These are phyloP conservation scores for Gorgonomyces haynaldii DNA, from an alignment of 192 early-diverging fungal genomes.

Conservation along the genomic window DNA sequence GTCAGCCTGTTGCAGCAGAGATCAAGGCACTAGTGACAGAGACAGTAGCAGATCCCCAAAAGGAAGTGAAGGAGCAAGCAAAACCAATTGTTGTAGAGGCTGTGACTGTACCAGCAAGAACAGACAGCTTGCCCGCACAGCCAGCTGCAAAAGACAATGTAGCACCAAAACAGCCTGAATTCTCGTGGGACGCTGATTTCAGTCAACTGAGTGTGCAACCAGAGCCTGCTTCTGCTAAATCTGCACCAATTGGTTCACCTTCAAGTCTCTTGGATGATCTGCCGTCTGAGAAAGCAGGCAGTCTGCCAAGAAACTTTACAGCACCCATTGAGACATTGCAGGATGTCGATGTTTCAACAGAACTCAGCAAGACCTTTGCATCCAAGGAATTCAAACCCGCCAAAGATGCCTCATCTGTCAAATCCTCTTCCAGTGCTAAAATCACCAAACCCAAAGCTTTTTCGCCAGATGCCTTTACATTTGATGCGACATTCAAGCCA, in stretches of 20 bases:
- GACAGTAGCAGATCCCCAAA: background rate
- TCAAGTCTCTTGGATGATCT: background rate
- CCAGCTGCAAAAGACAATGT: background rate
- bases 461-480: background rate
- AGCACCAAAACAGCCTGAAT: background rate
- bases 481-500: background rate
- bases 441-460: background rate
- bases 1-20: background rate
- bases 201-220: too few relatives aligned
- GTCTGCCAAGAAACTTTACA: background rate
- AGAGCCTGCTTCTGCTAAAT: background rate
- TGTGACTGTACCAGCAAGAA: background rate
- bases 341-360: background rate
- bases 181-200: too few relatives aligned
- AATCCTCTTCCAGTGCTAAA: background rate
- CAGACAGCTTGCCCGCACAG: background rate
- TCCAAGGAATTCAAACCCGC: background rate
- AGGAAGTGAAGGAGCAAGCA: background rate
- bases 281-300: background rate
- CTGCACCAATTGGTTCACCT: background rate
- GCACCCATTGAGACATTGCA: background rate
- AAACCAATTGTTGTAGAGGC: background rate
- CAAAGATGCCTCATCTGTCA: background rate
- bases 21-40: too few relatives aligned
- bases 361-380: background rate